Evolutionary conservation across 257 asterid species (phyloP).

Genomic region (Solanum clarkiae): DNA sequence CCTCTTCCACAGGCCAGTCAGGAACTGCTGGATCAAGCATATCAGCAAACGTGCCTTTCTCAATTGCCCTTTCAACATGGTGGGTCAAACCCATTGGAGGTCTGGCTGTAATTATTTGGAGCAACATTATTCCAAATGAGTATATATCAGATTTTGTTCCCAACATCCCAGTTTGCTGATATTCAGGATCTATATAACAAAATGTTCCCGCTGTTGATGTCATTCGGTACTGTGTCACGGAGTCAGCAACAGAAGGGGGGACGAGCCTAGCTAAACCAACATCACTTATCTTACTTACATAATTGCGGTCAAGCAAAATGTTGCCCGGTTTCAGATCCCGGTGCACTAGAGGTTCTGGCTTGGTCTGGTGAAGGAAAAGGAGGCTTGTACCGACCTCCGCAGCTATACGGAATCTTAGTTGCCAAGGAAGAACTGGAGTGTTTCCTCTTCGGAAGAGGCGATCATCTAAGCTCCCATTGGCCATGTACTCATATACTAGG

Average conservation of each 20-base stretch:
- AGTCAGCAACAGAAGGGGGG: conserved; percentile 81
- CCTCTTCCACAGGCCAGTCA: conserved; percentile 81
- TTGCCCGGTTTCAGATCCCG: conserved; percentile 82
- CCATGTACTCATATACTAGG: conserved; percentile 85
- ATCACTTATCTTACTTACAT: conserved; percentile 82
- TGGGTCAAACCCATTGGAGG: conserved; percentile 90
- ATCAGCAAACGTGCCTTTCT: conserved; percentile 57
- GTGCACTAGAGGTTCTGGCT: conserved; percentile 94
- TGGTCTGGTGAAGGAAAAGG: conserved; percentile 83
- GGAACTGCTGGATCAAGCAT: conserved; percentile 68
- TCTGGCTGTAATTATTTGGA: conserved; percentile 67
- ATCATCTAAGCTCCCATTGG: conserved; percentile 88
- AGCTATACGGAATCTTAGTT: conserved; percentile 67
- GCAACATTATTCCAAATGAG: conserved; percentile 80
- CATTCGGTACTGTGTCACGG: conserved; percentile 86
- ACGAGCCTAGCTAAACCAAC: conserved; percentile 92
- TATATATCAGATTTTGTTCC: conserved; percentile 77
- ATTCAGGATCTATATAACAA: conserved; percentile 91
- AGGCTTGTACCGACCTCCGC: conserved; percentile 89
- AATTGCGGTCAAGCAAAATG: conserved; percentile 79
- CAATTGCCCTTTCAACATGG: conserved; percentile 69
- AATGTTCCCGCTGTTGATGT: conserved; percentile 93
- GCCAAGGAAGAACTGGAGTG: conserved; percentile 75
- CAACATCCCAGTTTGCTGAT: conserved; percentile 90
- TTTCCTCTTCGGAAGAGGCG: conserved; percentile 53